Evolutionary conservation across 805 yeast genomes (phyloP).

Genomic region (Jamesozyma hellenica): DNA sequence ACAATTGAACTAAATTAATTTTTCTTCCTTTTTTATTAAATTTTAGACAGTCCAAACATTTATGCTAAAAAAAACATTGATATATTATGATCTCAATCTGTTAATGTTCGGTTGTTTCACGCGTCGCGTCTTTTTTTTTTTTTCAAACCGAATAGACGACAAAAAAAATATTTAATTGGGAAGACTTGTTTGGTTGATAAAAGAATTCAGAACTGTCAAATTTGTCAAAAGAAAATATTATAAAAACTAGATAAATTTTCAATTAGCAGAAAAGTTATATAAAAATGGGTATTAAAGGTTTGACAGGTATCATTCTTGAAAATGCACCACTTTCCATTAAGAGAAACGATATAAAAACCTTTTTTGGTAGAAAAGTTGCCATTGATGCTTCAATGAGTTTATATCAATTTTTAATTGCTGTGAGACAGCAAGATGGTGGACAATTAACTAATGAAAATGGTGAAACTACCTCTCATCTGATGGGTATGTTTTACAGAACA

Average conservation of each 20-base stretch:
- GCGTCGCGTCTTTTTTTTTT: too few species aligned
- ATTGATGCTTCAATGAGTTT: conserved; percentile 93
- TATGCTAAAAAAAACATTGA: too few species aligned
- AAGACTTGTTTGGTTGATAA: neutral
- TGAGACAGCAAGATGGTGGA: conserved; percentile 93
- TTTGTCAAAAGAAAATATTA: too few species aligned
- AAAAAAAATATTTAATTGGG: neutral
- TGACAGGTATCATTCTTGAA: conserved; percentile 78
- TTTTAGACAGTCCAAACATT: too few species aligned
- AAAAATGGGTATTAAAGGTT: conserved; percentile 56
- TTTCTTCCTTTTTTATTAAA: too few species aligned
- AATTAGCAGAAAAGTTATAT: too few species aligned
- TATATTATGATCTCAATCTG: too few species aligned
- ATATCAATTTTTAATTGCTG: conserved; percentile 92
- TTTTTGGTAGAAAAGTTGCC: conserved; percentile 94
- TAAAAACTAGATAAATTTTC: too few species aligned
- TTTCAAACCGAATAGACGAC: too few species aligned
- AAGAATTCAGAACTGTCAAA: too few species aligned
- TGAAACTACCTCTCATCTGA: conserved; percentile 84
- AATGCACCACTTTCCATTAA: conserved; percentile 79
- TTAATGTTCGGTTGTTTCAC: too few species aligned
- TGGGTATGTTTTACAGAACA: conserved; percentile 95
- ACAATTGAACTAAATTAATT: too few species aligned
- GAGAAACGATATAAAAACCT: conserved; percentile 69
- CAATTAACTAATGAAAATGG: conserved; percentile 83